Conservation (phyloP, 169 alveolate genomes). For the Eimeria praecox region DNA sequence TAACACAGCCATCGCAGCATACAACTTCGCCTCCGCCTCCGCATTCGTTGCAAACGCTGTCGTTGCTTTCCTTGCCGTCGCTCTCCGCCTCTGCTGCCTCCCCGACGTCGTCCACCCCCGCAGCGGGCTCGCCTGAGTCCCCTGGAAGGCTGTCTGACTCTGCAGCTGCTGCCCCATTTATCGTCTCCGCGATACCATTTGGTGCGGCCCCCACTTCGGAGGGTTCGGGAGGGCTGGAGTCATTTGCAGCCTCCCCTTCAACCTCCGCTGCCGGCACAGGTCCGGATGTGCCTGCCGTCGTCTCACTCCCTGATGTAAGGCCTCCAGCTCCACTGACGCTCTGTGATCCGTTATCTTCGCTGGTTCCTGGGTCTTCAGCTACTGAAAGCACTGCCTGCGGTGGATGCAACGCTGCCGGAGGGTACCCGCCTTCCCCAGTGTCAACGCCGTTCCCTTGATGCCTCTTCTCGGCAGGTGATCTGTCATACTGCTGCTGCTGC, state of each 20-base stretch:
- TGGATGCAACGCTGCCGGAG: background rate
- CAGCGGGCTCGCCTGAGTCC: constrained; percentile 8
- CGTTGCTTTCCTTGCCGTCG: constrained; percentile 81
- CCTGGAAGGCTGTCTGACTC: constrained; percentile 25
- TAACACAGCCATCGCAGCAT: constrained; percentile 87
- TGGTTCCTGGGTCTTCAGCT: constrained; percentile 2
- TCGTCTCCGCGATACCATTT: constrained; percentile 1
- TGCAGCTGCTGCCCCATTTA: background rate
- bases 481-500: background rate
- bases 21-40: constrained; percentile 88
- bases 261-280: background rate
- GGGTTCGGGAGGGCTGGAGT: background rate
- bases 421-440: background rate
- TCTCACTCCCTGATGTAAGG: background rate
- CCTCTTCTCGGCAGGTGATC: background rate
- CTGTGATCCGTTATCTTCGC: background rate
- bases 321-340: background rate
- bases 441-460: background rate
- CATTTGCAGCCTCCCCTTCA: constrained; percentile 35
- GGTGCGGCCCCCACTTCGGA: constrained; percentile 25
- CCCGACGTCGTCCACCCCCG: constrained; percentile 46
- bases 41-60: constrained; percentile 85
- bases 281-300: background rate
- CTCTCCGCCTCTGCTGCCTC: constrained; percentile 71
- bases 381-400: background rate